phyloP scores from a whole-genome alignment of 2,329 filamentous ascomycete genomes.

The Purpureocillium lavendulum region DNA sequence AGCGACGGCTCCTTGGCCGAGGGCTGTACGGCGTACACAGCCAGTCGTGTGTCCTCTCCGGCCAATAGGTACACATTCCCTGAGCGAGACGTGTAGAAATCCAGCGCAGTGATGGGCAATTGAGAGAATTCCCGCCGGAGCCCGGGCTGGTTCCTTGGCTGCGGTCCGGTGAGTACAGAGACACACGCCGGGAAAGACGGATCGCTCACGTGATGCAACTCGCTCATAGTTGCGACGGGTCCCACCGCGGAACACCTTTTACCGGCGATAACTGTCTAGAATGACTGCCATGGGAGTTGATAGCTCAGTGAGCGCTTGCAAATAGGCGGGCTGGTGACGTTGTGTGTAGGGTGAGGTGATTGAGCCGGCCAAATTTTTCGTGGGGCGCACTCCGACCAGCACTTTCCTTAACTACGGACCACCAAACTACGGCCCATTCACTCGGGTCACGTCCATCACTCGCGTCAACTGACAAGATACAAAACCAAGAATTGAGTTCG shows the following conservation, averaged over 20 bases:
- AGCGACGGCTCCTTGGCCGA: conserved; percentile 18
- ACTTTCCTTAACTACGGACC: too few relatives aligned
- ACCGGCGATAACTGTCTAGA: too few relatives aligned
- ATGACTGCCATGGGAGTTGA: too few relatives aligned
- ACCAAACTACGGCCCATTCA: too few relatives aligned
- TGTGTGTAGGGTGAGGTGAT: too few relatives aligned
- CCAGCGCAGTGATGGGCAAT: conserved; percentile 52
- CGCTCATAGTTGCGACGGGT: not conserved
- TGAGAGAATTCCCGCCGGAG: conserved; percentile 30
- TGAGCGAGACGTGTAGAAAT: conserved; percentile 32
- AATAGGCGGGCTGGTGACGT: too few relatives aligned
- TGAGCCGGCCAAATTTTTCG: conserved; percentile 1
- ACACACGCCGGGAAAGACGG: too few relatives aligned
- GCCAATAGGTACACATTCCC: conserved; percentile 39
- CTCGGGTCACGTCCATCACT: not conserved
- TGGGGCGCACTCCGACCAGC: not conserved
- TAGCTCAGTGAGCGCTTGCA: too few relatives aligned
- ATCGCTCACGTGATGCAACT: not conserved
- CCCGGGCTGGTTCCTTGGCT: conserved; percentile 7
- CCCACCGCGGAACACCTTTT: not conserved
- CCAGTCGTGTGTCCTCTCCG: conserved; percentile 52
- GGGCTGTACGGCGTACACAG: conserved; percentile 37
- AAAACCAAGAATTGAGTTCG: too few relatives aligned
- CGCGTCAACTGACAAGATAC: not conserved
- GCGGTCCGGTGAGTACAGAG: too few relatives aligned